Conservation (phyloP, 139 green algal species). For the Penium margaritaceum region DNA sequence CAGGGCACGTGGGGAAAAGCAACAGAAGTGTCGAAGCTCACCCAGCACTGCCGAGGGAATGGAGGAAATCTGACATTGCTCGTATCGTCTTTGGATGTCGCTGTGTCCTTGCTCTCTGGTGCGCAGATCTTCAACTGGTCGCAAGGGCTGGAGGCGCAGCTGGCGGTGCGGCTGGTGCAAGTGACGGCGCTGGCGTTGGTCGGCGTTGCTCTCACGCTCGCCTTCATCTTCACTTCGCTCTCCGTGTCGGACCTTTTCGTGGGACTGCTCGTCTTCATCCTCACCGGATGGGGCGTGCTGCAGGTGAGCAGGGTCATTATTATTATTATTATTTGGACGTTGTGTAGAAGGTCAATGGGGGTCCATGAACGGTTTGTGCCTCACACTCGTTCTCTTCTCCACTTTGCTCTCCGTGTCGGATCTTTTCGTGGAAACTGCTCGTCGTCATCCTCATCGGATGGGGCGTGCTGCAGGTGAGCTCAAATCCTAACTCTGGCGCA, state of each 20-base stretch:
- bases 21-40: too few relatives aligned
- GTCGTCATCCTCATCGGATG: slow-evolving; percentile 17
- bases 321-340: too few relatives aligned
- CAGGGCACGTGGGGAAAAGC: too few relatives aligned
- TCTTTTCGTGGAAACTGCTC: slow-evolving; percentile 11
- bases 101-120: too few relatives aligned
- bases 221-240: slow-evolving; percentile 15
- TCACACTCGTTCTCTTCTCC: neutral
- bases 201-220: neutral
- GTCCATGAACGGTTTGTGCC: neutral
- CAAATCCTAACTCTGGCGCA: too few relatives aligned
- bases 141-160: slow-evolving; percentile 14
- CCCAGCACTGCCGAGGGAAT: too few relatives aligned
- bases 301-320: too few relatives aligned
- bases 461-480: neutral
- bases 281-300: slow-evolving; percentile 24
- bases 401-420: slow-evolving; percentile 22
- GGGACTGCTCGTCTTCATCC: slow-evolving; percentile 24
- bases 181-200: neutral
- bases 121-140: slow-evolving; percentile 22
- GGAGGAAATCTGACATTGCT: too few relatives aligned
- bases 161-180: slow-evolving; percentile 25
- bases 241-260: slow-evolving; percentile 14
- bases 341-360: too few relatives aligned
- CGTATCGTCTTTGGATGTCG: too few relatives aligned